Evolutionary conservation across 2,329 filamentous ascomycete genomes (phyloP), one percentile per base, ranked within the genome.

Genomic region (Fusarium virguliforme): DNA sequence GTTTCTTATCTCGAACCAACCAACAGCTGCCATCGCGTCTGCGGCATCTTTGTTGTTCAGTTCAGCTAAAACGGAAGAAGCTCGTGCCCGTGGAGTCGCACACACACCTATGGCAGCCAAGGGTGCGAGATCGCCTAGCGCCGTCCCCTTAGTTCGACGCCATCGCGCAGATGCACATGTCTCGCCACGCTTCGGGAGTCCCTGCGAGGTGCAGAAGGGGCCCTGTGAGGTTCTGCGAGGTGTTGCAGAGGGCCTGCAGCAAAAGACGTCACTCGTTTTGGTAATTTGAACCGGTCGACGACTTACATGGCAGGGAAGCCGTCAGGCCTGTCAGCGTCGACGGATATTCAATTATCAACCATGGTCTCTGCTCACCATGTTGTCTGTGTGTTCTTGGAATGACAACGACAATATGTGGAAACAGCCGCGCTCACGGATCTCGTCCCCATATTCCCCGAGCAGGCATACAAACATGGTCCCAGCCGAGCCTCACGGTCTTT

Each of bases 1-100:
- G 61, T 71, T 76, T 63, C 83, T 85, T 85, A 85, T 85, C 83
- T 82, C 72, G 69, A 72, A 65, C 81, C 82, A 83, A 81, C 78
- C 79, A 83, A 61, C 43, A 56, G 50, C 63, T 55, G 28, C 67
- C 63, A 64, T 73, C 62, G 64, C 57, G 43, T 65, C 55, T 68
- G 26, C 57, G 55, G 60, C 46, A 46, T 63, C 51, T 62, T 22
- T 34, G 57, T 64, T 18, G 18, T 18, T 18, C 18, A 18, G 18
- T 18, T 18, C 18, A 18, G 70, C 74, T 73, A 75, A 74, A 73
- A 73, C 71, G 46, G 71, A 75, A 74, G 62, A 75, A 73, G 71
- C 71, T 72, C 71, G 73, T 74, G 71, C 73, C 18, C 72, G 72
- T 68, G 62, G 56, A 64, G 58, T 65, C 65, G 46, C 43, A 32